These are phyloP conservation scores for Globisporangium barbulae DNA, from an alignment of 352 stramenopile species.

Conservation along the genomic window DNA sequence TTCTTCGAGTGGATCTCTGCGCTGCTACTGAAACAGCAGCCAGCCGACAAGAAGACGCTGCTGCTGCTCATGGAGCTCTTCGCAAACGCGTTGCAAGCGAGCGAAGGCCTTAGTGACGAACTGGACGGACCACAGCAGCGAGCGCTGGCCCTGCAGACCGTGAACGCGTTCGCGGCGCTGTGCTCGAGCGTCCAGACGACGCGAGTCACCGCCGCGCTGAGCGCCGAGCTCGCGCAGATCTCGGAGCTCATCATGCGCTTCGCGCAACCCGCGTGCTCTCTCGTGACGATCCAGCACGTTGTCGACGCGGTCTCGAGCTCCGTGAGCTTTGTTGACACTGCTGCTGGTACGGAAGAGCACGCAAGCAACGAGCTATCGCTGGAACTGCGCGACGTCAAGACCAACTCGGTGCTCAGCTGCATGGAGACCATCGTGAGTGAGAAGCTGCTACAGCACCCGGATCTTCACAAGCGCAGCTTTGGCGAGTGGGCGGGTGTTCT, in stretches of 20 bases:
- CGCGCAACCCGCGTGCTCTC: constrained; percentile 31
- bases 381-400: not conserved
- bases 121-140: constrained; percentile 39
- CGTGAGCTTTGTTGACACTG: not conserved
- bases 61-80: constrained; percentile 43
- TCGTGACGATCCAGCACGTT: constrained; percentile 33
- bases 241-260: constrained; percentile 30
- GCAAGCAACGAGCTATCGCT: not conserved
- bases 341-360: not conserved
- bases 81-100: constrained; percentile 24
- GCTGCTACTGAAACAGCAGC: constrained; percentile 30
- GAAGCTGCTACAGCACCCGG: constrained; percentile 37
- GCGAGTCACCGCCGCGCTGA: constrained; percentile 8
- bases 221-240: constrained; percentile 22
- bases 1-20: constrained; percentile 59
- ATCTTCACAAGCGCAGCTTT: constrained; percentile 55
- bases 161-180: constrained; percentile 43
- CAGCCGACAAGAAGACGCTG: constrained; percentile 16
- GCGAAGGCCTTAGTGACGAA: constrained; percentile 17
- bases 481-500: constrained; percentile 46
- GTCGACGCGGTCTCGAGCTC: constrained; percentile 14
- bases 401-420: constrained; percentile 21
- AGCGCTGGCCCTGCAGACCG: constrained; percentile 30
- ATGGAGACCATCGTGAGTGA: constrained; percentile 35
- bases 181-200: constrained; percentile 11